phyloP scores from a whole-genome alignment of 768 basidiomycete species.

The Lepiota brunneoincarnata region DNA sequence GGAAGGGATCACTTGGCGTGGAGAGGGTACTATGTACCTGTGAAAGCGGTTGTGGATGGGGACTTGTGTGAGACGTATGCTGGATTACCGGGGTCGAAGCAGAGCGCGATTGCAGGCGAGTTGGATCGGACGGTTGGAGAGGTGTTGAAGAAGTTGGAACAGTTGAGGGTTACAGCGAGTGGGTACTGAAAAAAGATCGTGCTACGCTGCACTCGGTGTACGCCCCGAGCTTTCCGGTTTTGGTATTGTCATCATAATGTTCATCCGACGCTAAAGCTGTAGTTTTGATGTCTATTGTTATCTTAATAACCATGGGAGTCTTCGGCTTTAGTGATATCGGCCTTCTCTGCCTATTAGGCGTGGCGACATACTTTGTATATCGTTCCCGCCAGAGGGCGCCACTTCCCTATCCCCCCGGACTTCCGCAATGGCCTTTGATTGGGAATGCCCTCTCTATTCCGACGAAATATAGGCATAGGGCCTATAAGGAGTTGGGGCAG shows the following conservation, averaged over 20 bases:
- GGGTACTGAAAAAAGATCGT: conserved; percentile 53
- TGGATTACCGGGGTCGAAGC: conserved; percentile 76
- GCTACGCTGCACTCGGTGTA: too few species aligned
- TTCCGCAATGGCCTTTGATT: conserved; percentile 10
- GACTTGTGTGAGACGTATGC: conserved; percentile 95
- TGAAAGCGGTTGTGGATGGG: conserved; percentile 94
- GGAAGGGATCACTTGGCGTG: conserved; percentile 94
- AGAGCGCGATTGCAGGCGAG: conserved; percentile 87
- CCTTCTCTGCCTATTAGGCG: conserved; percentile 56
- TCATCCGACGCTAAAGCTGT: too few species aligned
- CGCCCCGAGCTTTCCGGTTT: too few species aligned
- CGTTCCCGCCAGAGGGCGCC: not conserved
- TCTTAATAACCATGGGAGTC: too few species aligned
- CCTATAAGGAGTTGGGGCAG: conserved; percentile 3
- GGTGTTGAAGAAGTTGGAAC: conserved; percentile 96
- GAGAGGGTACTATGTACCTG: conserved; percentile 94
- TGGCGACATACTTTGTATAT: conserved; percentile 22
- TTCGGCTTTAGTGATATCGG: too few species aligned
- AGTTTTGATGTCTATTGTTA: too few species aligned
- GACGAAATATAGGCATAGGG: not conserved
- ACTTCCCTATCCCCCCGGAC: conserved; percentile 9
- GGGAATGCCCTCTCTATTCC: conserved; percentile 14
- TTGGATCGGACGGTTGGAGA: conserved; percentile 89
- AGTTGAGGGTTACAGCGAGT: conserved; percentile 81
- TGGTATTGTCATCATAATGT: too few species aligned